These are phyloP conservation scores for Eucalyptus cloeziana DNA, from an alignment of 345 rosid genomes.

Conservation along the genomic window DNA sequence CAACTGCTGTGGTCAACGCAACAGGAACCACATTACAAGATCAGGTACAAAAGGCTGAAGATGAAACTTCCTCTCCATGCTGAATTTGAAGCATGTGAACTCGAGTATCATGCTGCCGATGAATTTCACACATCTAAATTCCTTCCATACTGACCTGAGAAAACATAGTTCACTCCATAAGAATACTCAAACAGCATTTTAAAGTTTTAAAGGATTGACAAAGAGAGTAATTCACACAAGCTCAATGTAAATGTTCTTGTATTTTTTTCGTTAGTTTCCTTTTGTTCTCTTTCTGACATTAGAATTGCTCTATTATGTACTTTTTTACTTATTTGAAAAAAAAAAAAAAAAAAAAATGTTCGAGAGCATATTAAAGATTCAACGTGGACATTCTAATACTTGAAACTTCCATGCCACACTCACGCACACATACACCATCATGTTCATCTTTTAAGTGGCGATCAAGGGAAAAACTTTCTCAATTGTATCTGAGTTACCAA, in stretches of 20 bases:
- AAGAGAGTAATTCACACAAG: background rate
- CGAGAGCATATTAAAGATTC: background rate
- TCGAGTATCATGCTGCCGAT: background rate
- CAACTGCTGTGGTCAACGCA: background rate
- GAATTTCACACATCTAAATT: background rate
- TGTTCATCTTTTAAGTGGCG: background rate
- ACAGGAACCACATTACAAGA: background rate
- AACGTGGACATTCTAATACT: background rate
- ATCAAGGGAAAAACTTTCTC: background rate
- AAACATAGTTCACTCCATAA: background rate
- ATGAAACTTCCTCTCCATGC: background rate
- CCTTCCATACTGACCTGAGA: background rate
- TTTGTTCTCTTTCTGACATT: background rate
- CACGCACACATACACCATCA: background rate
- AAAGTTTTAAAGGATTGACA: background rate
- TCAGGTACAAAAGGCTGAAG: background rate
- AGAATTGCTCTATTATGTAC: background rate
- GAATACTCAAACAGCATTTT: background rate
- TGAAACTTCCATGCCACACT: background rate
- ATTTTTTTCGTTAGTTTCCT: background rate
- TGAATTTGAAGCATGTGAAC: background rate
- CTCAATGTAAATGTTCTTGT: background rate
- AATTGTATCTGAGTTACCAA: background rate
- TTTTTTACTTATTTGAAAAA: background rate
- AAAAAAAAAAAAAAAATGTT: no score